These are phyloP conservation scores for Flaveria trinervia DNA, from an alignment of 129 eudicot genomes.

Conservation along the genomic window DNA sequence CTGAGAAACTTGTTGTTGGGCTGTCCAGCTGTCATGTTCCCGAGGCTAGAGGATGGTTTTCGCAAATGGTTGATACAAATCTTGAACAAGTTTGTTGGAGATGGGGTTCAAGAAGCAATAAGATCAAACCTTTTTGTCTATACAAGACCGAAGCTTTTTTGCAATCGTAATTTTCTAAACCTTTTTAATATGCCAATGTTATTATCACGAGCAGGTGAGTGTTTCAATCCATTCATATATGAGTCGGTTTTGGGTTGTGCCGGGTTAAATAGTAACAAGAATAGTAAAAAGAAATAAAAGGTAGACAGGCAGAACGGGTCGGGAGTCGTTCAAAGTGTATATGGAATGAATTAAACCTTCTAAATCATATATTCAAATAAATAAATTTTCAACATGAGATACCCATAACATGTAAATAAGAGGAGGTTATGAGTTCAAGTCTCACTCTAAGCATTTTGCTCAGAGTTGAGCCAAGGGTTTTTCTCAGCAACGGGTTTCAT, in stretches of 20 bases:
- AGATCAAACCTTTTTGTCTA: conserved; percentile 61
- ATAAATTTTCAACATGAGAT: too few species aligned
- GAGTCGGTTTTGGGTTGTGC: neutral
- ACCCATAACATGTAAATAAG: too few species aligned
- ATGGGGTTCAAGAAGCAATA: conserved; percentile 37
- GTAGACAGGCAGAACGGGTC: neutral
- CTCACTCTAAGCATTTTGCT: too few species aligned
- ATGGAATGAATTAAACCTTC: neutral
- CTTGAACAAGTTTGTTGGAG: conserved; percentile 85
- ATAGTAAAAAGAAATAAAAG: neutral
- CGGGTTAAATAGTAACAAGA: neutral
- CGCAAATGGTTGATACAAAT: conserved; percentile 38
- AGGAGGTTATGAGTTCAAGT: too few species aligned
- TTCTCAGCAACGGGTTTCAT: too few species aligned
- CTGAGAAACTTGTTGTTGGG: conserved; percentile 39
- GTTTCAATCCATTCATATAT: neutral
- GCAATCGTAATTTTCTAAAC: conserved; percentile 54
- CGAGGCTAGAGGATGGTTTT: conserved; percentile 77
- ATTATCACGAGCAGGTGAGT: neutral
- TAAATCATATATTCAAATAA: neutral
- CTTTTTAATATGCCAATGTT: neutral
- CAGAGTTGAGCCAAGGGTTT: too few species aligned
- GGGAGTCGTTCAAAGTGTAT: neutral
- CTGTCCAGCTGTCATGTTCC: conserved; percentile 65
- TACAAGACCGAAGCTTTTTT: conserved; percentile 53